Base-by-base conservation (phyloP, 345 rosid genomes). In the Eucalyptus rudis region DNA sequence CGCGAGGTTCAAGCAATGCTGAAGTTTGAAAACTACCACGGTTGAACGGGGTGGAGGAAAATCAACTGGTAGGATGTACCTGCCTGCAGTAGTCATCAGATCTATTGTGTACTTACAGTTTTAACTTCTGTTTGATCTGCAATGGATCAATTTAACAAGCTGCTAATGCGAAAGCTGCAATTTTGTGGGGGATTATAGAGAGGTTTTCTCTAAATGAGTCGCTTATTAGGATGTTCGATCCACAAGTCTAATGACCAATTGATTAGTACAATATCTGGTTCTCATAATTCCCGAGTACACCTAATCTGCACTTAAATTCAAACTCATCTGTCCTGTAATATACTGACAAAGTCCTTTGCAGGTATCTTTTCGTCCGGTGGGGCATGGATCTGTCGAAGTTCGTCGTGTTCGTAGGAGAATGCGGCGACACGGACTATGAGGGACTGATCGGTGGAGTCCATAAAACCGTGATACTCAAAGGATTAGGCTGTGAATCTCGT, bases 371-470 rank as follows among this genome's bases (percentile, higher is more conserved):
- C 33, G 96, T 98, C 50, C 97, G 99, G 22, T 98, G 99, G 99
- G 99, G 99, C 3, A 87, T 96, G 56, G 98, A 97, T 86, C 88
- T 97, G 93, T 91, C 96, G 19, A 97, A 95, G 79, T 91, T 97
- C 94, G 98, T 94, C 20, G 99, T 98, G 59, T 95, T 98, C 45
- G 98, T 93, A 1, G 99, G 99, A 8, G 99, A 98, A 90, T 91
- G 92, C 51, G 99, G 99, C 13, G 99, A 98, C 91, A 96, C 99
- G 0, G 99, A 98, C 88, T 98, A 98, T 64, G 99, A 98, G 92
- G 98, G 96, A 64, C 90, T 98, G 91, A 96, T 98, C 7, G 98
- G 99, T 15, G 99, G 99, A 79, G 49, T 95, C 87, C 99, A 96
- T 89, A 97, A 92, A 90, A 96, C 94, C 62, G 92, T 97, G 68